Conservation (phyloP, 768 basidiomycete species). For the Pholiota microspora region DNA sequence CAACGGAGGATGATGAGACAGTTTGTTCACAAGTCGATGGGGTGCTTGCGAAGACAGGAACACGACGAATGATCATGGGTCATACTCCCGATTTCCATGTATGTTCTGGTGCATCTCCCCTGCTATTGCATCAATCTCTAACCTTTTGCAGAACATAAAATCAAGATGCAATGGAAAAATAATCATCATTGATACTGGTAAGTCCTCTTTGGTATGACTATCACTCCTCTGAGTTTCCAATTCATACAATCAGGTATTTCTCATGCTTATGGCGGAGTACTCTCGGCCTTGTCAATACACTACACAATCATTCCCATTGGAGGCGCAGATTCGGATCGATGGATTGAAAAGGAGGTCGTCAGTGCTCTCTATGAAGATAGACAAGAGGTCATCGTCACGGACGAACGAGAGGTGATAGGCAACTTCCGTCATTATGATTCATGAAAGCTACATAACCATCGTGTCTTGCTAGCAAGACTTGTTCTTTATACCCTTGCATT, state of each 20-base stretch:
- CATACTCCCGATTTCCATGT: conserved; percentile 91
- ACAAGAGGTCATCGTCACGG: conserved; percentile 48
- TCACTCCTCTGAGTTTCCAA: no score
- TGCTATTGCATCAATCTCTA: neutral
- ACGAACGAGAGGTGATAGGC: conserved; percentile 45
- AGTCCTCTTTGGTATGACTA: neutral
- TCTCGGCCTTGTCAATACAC: conserved; percentile 85
- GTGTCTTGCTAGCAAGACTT: neutral
- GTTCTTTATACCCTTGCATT: neutral
- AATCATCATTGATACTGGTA: conserved; percentile 94
- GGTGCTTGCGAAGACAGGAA: conserved; percentile 74
- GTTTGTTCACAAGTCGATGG: conserved; percentile 71
- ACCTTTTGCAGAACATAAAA: conserved; percentile 59
- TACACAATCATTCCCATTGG: conserved; percentile 74
- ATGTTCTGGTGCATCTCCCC: conserved; percentile 12
- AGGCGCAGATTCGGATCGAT: conserved; percentile 35
- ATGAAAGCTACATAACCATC: neutral
- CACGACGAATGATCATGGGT: conserved; percentile 90
- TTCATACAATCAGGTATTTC: conserved; percentile 67
- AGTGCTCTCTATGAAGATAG: conserved; percentile 60
- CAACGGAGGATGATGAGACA: conserved; percentile 64
- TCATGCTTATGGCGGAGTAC: conserved; percentile 90
- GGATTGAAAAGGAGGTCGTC: conserved; percentile 65
- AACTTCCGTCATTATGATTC: conserved; percentile 33
- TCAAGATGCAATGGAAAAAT: conserved; percentile 89